These are phyloP conservation scores for Colletotrichum paranaense DNA, from an alignment of 2,329 filamentous ascomycete genomes.

Conservation along the genomic window DNA sequence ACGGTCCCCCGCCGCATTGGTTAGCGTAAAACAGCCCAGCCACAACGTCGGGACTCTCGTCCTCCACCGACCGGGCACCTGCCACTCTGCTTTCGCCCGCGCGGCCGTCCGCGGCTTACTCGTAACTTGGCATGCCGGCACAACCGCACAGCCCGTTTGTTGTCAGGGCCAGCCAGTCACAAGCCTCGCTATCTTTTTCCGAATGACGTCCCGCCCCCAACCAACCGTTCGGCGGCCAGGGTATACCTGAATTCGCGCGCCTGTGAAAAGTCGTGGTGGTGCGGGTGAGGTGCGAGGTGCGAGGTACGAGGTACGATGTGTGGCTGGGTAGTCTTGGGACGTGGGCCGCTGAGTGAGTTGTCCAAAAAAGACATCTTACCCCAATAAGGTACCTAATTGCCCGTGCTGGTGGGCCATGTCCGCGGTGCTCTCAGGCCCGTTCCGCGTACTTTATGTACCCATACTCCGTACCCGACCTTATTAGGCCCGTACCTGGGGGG, in stretches of 20 bases:
- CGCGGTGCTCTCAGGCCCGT: background rate
- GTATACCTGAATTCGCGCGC: background rate
- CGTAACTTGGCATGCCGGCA: background rate
- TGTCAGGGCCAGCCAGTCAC: constrained; percentile 17
- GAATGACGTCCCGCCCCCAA: constrained; percentile 33
- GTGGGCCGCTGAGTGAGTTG: constrained; percentile 14
- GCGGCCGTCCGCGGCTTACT: constrained; percentile 20
- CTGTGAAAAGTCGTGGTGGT: background rate
- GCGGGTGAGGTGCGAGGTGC: background rate
- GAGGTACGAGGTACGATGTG: constrained; percentile 5
- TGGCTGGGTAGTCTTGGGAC: constrained; percentile 15
- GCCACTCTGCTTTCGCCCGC: constrained; percentile 7
- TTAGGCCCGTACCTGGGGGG: background rate
- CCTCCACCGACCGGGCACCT: constrained; percentile 17
- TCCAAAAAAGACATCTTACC: constrained; percentile 20
- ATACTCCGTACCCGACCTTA: background rate
- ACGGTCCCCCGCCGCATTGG: background rate
- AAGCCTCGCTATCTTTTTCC: background rate
- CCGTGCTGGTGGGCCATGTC: background rate
- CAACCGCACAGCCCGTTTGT: constrained; percentile 22
- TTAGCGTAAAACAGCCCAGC: constrained; percentile 11
- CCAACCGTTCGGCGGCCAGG: constrained; percentile 4
- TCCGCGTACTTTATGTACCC: background rate
- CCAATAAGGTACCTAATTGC: no score
- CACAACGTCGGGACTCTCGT: background rate